Percentiles rank a stretch among this genome's conserved stretches.
These are phyloP conservation scores for Xylaria sp. DNA, from an alignment of 2,329 filamentous ascomycete species.

Conservation along the genomic window DNA sequence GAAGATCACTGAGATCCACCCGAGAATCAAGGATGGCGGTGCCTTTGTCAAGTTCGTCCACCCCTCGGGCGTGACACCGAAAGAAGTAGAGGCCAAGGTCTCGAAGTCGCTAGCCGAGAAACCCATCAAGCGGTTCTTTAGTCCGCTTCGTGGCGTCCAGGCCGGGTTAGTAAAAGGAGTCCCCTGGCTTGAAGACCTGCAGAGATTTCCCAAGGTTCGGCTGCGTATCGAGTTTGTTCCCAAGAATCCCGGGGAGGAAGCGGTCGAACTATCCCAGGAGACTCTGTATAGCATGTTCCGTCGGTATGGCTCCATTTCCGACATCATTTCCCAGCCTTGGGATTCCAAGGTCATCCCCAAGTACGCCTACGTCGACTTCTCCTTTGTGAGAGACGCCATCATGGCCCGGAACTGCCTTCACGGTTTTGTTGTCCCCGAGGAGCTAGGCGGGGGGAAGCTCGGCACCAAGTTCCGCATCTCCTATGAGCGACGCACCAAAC, in stretches of 20 bases:
- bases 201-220: slow-evolving; percentile 79
- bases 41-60: slow-evolving; percentile 75
- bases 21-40: slow-evolving; percentile 88
- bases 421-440: slow-evolving; percentile 76
- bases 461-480: slow-evolving; percentile 83
- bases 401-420: slow-evolving; percentile 95
- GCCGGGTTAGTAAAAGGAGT: slow-evolving; percentile 80
- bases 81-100: slow-evolving; percentile 70
- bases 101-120: slow-evolving; percentile 71
- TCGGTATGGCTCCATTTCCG: slow-evolving; percentile 87
- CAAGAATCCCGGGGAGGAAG: slow-evolving; percentile 73
- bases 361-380: slow-evolving; percentile 83
- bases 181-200: slow-evolving; percentile 94
- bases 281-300: slow-evolving; percentile 87
- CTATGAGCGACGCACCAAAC: slow-evolving; percentile 82
- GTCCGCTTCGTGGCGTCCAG: slow-evolving; percentile 77
- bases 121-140: slow-evolving; percentile 89
- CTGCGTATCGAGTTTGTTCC: slow-evolving; percentile 88
- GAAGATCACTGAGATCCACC: slow-evolving; percentile 82
- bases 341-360: slow-evolving; percentile 87
- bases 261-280: slow-evolving; percentile 85
- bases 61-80: slow-evolving; percentile 54
- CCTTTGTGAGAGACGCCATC: slow-evolving; percentile 76
- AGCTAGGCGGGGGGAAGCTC: slow-evolving; percentile 75
- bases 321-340: slow-evolving; percentile 83